Evolutionary conservation across 2,329 filamentous ascomycete genomes (phyloP).

Genomic region (Septoria petroselini): DNA sequence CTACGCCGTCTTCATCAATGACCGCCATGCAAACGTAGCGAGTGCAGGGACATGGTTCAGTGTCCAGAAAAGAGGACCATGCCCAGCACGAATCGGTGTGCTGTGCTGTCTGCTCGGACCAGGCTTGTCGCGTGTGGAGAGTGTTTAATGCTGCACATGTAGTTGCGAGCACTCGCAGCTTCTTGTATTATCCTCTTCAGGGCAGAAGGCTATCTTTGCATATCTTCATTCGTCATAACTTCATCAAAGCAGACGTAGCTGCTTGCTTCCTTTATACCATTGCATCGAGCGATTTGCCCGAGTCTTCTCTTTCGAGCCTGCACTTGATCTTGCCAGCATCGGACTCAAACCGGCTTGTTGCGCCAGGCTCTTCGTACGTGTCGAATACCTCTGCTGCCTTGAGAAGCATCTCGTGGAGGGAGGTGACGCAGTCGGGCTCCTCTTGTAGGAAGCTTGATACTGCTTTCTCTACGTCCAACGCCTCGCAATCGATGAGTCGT

Average conservation of each 20-base stretch:
- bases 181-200: no score
- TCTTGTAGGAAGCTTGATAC: slow-evolving; percentile 7
- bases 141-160: no score
- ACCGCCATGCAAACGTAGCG: no score
- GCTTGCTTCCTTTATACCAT: not conserved
- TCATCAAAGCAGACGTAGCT: not conserved
- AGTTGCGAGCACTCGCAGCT: not conserved
- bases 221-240: not conserved
- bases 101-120: no score
- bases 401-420: slow-evolving; percentile 15
- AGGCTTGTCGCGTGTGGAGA: no score
- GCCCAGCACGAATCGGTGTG: no score
- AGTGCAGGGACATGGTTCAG: no score
- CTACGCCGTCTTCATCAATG: no score
- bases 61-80: no score
- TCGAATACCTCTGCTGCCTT: slow-evolving; percentile 14
- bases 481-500: slow-evolving; percentile 6
- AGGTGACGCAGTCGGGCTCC: slow-evolving; percentile 16
- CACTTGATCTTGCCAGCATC: not conserved
- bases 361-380: not conserved
- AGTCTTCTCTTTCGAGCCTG: slow-evolving; percentile 4
- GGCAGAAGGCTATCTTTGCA: no score
- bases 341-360: not conserved
- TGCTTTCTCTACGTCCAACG: slow-evolving; percentile 14
- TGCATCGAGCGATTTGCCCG: not conserved